A percentile compares a stretch with the other conserved stretches of the same genome.
These are phyloP conservation scores for Rhodotorula sp. DNA, from an alignment of 1,284 basidiomycete species.

Conservation along the genomic window DNA sequence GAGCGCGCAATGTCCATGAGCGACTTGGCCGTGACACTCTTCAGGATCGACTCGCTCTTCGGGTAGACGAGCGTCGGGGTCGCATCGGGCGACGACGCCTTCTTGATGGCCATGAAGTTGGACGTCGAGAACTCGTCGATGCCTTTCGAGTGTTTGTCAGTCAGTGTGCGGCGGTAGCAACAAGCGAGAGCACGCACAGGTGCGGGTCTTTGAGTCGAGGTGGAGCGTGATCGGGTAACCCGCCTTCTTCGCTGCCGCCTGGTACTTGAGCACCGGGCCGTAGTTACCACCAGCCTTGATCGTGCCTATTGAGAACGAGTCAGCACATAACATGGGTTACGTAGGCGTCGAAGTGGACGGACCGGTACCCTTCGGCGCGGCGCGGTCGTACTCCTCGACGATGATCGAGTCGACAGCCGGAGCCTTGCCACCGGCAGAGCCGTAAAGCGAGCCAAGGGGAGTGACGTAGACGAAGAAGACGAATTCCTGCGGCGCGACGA, in stretches of 20 bases:
- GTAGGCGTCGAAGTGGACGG: conserved; percentile 31
- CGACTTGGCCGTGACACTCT: conserved; percentile 44
- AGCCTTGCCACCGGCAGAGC: conserved; percentile 43
- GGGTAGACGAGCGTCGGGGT: conserved; percentile 42
- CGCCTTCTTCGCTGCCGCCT: conserved; percentile 47
- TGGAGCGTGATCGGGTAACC: conserved; percentile 52
- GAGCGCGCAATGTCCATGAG: conserved; percentile 45
- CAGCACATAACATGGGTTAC: too few species aligned
- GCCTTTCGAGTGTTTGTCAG: neutral
- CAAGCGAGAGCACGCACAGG: conserved; percentile 33
- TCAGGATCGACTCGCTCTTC: conserved; percentile 43
- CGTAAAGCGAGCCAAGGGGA: conserved; percentile 50
- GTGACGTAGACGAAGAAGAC: conserved; percentile 51
- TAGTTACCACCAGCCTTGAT: conserved; percentile 51
- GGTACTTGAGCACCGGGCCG: conserved; percentile 47
- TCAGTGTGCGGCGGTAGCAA: neutral
- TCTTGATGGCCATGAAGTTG: conserved; percentile 48
- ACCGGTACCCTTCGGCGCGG: conserved; percentile 47
- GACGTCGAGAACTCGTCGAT: conserved; percentile 51
- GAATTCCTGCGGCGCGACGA: conserved; percentile 49
- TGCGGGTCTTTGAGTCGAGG: conserved; percentile 47
- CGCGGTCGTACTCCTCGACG: conserved; percentile 50
- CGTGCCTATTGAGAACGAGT: neutral
- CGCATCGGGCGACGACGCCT: conserved; percentile 15
- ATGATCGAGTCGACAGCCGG: conserved; percentile 51